phyloP scores from a whole-genome alignment of 345 rosid genomes.

The Abelmoschus esculentus region DNA sequence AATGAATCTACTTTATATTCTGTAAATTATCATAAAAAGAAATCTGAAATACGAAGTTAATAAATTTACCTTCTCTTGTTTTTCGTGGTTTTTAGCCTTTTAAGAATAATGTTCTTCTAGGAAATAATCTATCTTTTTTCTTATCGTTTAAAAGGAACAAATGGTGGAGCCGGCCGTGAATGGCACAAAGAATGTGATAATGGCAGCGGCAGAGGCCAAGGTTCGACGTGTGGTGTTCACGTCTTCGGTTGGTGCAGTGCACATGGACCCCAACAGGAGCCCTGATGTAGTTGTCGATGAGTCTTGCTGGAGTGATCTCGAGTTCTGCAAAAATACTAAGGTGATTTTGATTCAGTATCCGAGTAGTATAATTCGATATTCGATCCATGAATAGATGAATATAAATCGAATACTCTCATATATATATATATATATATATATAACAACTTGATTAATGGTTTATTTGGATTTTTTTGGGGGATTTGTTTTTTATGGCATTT shows the following conservation, averaged over 20 bases:
- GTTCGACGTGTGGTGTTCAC: conserved; percentile 84
- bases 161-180: conserved; percentile 95
- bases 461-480: no score
- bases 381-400: no score
- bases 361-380: no score
- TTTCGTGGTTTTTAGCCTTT: no score
- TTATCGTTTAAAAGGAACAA: conserved; percentile 42
- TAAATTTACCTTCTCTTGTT: no score
- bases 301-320: conserved; percentile 94
- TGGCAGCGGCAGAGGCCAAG: conserved; percentile 70
- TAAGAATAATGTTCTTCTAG: no score
- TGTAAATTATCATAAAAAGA: no score
- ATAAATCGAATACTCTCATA: no score
- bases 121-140: neutral
- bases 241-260: conserved; percentile 81
- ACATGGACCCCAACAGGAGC: conserved; percentile 79
- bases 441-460: no score
- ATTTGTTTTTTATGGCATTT: neutral
- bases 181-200: conserved; percentile 79
- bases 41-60: no score
- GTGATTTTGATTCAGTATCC: conserved; percentile 45
- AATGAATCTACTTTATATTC: no score
- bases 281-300: conserved; percentile 72
- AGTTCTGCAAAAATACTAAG: conserved; percentile 89
- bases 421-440: no score